These are phyloP conservation scores for Penicillium crystallinum DNA, from an alignment of 495 filamentous ascomycete species.

Conservation along the genomic window DNA sequence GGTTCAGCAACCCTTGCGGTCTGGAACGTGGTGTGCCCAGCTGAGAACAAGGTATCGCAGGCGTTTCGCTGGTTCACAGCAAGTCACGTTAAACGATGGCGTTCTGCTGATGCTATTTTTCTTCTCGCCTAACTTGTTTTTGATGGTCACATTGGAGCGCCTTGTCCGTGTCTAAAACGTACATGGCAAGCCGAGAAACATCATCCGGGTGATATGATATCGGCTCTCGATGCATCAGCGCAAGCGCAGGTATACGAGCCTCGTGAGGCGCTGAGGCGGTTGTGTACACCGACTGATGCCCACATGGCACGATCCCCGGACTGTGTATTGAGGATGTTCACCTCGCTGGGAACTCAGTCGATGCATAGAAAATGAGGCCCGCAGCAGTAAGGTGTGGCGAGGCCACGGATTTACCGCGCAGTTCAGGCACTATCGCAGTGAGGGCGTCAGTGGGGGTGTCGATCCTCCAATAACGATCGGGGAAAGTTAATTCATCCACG, in stretches of 20 bases:
- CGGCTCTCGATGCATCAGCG: not conserved
- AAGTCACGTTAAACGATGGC: not conserved
- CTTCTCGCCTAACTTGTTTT: too few species aligned
- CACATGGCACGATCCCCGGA: conserved; percentile 5
- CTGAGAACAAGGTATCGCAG: not conserved
- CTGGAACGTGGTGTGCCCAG: not conserved
- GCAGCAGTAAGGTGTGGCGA: conserved; percentile 14
- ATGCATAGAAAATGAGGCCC: not conserved
- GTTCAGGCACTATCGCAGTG: conserved; percentile 10
- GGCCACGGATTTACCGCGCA: conserved; percentile 16
- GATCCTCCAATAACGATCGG: conserved; percentile 1
- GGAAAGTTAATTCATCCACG: not conserved
- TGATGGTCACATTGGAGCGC: not conserved
- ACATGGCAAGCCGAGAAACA: not conserved
- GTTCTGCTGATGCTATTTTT: not conserved
- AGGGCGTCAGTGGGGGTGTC: not conserved
- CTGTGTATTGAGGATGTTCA: not conserved
- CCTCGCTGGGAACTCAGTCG: not conserved
- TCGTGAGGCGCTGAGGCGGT: not conserved
- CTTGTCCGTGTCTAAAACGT: not conserved
- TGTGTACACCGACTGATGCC: conserved; percentile 5
- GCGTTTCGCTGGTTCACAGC: too few species aligned
- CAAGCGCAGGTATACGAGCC: not conserved
- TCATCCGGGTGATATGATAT: not conserved
- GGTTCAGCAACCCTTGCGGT: not conserved